Evolutionary conservation across 2,329 filamentous ascomycete species (phyloP), one percentile per base, ranked within the genome.

Genomic region (Didymella pomorum): DNA sequence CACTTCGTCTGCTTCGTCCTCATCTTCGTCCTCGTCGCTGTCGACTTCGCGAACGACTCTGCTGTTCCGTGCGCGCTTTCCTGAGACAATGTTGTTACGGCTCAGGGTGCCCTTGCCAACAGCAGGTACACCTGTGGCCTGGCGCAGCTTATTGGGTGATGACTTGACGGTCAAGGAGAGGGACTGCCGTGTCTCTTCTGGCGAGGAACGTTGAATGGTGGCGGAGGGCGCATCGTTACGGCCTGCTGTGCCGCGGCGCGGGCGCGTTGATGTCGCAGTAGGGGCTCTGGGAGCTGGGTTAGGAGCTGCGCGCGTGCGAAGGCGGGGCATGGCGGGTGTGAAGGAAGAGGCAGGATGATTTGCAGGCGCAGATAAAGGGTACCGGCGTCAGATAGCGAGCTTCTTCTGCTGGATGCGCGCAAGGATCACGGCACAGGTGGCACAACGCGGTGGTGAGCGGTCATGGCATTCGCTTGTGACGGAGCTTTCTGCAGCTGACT

Each of bases 161-260:
- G 80, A 80, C 61, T 82, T 82, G 63, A 83, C 80, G 37, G 80
- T 83, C 58, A 83, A 76, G 55, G 79, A 76, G 55, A 83, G 78
- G 49, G 79, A 80, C 58, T 78, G 78, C 59, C 77, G 78, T 41
- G 76, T 75, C 58, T 78, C 76, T 50, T 79, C 75, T 58, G 79
- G 78, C 43, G 78, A 75, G 46, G 72, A 73, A 57, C 73, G 72
- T 65, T 79, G 72, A 53, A 79, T 75, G 47, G 75, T 74, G 10
- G 76, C 65, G 29, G 72, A 68, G 35, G 73, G 68, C 42, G 72
- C 63, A 42, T 58, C 56, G 46, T 50, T 44, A 64, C 72, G 71
- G 56, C 72, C 71, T 46, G 72, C 68, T 26, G 70, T 72, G 45
- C 72, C 72, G 61, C 77, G 76, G 45, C 76, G 69, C 2, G 77